Evolutionary conservation across 1,284 basidiomycete species (phyloP), one percentile per base, ranked within the genome.

Genomic region (Melampsora larici-populina): DNA sequence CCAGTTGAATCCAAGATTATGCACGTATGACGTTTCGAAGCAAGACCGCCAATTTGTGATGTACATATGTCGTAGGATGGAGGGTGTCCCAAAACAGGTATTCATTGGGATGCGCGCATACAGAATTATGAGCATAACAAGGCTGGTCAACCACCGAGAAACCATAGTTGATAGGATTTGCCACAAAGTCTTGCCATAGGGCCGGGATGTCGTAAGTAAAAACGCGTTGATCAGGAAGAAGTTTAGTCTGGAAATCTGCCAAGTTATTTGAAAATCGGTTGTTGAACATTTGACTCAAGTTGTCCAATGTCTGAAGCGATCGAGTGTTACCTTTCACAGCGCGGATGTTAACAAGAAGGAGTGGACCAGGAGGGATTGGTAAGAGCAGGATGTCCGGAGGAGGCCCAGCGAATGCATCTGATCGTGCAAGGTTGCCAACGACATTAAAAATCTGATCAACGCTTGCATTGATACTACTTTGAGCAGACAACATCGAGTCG

Each of bases 81-180:
- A 74, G 51, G 2, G 72, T 66, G 36, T 74, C 72, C 72, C 72
- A 74, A 67, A 66, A 74, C 33, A 74, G 49, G 43, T 74, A 74
- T 1, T 58, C 49, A 21, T 36, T 48, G 26, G 72, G 72, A 33
- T 62, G 24, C 17, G 15, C 36, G 40, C 72, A 74, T 7, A 66
- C 72, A 17, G 46, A 62, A 55, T 24, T 21, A 43, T 40, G 40
- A 49, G 18, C 68, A 21, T 68, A 26, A 29, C 73, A 76, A 51
- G 73, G 73, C 40, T 68, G 51, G 29, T 76, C 36, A 24, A 68
- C 64, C 13, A 68, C 55, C 13, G 64, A 36, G n/a, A 76, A 26
- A 8, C 55, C 31, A 43, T 33, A 63, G 5, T 49, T 43, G 18
- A 8, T 46, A 13, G 73, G 73, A 26, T 68, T 36, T 21, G 55